Conservation (phyloP, 1,284 basidiomycete species). For the Fistulinella cinereoalba region DNA sequence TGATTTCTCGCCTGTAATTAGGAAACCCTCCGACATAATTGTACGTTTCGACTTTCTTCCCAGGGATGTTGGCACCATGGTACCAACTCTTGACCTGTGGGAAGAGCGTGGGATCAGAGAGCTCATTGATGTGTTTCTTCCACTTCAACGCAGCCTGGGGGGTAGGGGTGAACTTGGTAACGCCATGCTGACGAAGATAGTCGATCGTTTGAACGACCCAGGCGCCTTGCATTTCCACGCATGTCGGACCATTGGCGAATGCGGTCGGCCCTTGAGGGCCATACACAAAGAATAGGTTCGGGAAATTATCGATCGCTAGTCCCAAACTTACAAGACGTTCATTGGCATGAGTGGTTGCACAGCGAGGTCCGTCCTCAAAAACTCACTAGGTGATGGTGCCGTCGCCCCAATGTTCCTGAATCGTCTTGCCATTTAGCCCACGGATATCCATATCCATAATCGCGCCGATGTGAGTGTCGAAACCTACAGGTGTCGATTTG, state of each 20-base stretch:
- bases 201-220: constrained; percentile 20
- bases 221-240: constrained; percentile 5
- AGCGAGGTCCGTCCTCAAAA: background rate
- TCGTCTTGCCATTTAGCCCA: constrained; percentile 12
- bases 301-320: constrained; percentile 22
- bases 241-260: constrained; percentile 12
- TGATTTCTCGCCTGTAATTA: constrained; percentile 11
- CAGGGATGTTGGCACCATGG: constrained; percentile 13
- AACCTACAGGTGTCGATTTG: constrained; percentile 5
- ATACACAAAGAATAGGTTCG: constrained; percentile 17
- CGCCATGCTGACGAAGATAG: constrained; percentile 3
- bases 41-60: constrained; percentile 12
- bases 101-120: constrained; percentile 8
- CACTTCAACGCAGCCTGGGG: constrained; percentile 8
- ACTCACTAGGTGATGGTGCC: constrained; percentile 18
- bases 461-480: constrained; percentile 3
- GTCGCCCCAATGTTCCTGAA: constrained; percentile 19
- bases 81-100: constrained; percentile 6
- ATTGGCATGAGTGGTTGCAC: background rate
- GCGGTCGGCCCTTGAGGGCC: constrained; percentile 19
- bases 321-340: constrained; percentile 6
- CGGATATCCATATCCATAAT: constrained; percentile 12
- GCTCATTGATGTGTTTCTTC: constrained; percentile 8
- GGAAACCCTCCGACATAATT: constrained; percentile 12
- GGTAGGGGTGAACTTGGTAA: constrained; percentile 19